Conservation (phyloP, 257 asterid species). For the Solanum paucissectum region DNA sequence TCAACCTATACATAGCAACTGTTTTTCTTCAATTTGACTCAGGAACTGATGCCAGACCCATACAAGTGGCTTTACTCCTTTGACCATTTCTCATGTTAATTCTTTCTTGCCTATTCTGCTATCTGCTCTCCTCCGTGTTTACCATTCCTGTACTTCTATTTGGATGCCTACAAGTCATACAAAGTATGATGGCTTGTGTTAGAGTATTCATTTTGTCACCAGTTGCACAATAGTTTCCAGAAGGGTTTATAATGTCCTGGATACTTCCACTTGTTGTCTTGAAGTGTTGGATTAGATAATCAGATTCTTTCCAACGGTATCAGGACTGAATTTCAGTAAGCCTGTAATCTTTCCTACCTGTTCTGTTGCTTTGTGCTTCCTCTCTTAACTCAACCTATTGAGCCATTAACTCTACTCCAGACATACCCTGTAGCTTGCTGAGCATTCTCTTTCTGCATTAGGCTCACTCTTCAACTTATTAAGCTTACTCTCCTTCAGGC, state of each 20-base stretch:
- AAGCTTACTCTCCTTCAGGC: neutral
- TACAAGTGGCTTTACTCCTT: neutral
- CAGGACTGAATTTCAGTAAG: neutral
- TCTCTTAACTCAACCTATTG: neutral
- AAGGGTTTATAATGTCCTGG: neutral
- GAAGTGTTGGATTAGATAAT: neutral
- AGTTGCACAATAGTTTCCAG: neutral
- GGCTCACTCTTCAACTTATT: neutral
- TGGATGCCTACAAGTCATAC: neutral
- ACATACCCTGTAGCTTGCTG: neutral
- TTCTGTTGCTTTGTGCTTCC: neutral
- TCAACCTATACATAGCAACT: neutral
- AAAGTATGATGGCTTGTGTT: neutral
- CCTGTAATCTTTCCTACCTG: neutral
- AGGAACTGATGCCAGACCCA: neutral
- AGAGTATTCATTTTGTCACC: neutral
- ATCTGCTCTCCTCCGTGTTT: neutral
- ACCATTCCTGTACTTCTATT: neutral
- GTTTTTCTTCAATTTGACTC: neutral
- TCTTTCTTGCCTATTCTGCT: neutral
- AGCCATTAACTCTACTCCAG: neutral
- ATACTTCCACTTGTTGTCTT: neutral
- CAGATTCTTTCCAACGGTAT: neutral
- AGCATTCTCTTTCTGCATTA: neutral
- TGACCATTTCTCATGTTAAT: neutral